A percentile compares a stretch with the other conserved stretches of the same genome.
These are phyloP conservation scores for Suillus placidus DNA, from an alignment of 768 basidiomycete species.

Conservation along the genomic window DNA sequence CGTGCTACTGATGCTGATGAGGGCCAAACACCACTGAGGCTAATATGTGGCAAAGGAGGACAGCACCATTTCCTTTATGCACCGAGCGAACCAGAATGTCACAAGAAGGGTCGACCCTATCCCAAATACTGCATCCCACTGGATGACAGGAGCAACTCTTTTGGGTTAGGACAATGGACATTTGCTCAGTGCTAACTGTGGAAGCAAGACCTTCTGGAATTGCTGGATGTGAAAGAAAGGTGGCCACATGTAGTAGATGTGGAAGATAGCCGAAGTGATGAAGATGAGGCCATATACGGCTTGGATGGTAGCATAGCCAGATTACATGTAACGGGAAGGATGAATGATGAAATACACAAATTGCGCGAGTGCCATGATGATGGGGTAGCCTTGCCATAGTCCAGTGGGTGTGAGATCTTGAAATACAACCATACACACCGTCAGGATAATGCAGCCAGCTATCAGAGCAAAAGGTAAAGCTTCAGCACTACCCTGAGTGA, in stretches of 20 bases:
- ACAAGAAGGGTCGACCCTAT: slow-evolving; percentile 44
- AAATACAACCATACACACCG: slow-evolving; percentile 46
- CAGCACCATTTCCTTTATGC: slow-evolving; percentile 31
- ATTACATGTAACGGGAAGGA: slow-evolving; percentile 19
- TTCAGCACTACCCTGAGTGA: slow-evolving; percentile 52
- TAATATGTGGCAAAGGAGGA: slow-evolving; percentile 48
- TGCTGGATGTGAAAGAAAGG: slow-evolving; percentile 9
- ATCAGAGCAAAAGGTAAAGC: slow-evolving; percentile 53
- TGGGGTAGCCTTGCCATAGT: slow-evolving; percentile 57
- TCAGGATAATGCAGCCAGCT: slow-evolving; percentile 49
- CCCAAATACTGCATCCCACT: slow-evolving; percentile 53
- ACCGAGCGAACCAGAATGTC: slow-evolving; percentile 51
- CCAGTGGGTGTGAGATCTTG: slow-evolving; percentile 48
- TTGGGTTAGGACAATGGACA: slow-evolving; percentile 10
- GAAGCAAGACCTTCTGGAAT: slow-evolving; percentile 20
- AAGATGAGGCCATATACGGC: slow-evolving; percentile 19
- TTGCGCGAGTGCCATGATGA: slow-evolving; percentile 46
- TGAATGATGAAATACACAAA: slow-evolving; percentile 43
- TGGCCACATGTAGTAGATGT: slow-evolving; percentile 30
- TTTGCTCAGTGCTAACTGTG: slow-evolving; percentile 7
- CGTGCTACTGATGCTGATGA: too few species aligned
- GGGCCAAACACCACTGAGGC: slow-evolving; percentile 41
- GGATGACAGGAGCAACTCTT: slow-evolving; percentile 42
- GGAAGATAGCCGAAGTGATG: slow-evolving; percentile 25
- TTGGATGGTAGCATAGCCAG: slow-evolving; percentile 26